Evolutionary conservation across 192 early-diverging fungal genomes (phyloP), one percentile per base, ranked within the genome.

Genomic region (Gryganskiella cystojenkinii): DNA sequence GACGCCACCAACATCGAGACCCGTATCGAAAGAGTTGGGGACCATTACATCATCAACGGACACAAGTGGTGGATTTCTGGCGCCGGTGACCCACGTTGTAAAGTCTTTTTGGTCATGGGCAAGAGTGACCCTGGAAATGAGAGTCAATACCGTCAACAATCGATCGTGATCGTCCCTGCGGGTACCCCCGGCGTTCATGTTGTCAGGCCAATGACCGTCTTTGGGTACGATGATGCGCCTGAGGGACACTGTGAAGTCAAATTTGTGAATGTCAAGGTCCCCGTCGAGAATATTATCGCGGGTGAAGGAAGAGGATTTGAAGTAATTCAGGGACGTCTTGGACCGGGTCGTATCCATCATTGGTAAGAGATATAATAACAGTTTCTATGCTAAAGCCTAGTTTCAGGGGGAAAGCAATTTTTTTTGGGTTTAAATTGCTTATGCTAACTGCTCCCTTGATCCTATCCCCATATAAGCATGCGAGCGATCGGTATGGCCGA

Each of bases 11-110:
- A 99, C 84, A 99, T 99, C 61, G 87, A 92, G 80, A 92, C 94
- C 34, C 75, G 73, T 34, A 98, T 99, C 61, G 69, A 82, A 61
- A 87, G 88, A 22, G 85, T 85, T 19, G 88, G 89, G 25, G 80
- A 86, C 56, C 82, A 89, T 24, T 93, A 89, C 55, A 80, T 90
- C 3, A 85, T 95, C 60, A 95, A 91, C 61, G 93, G 93, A 13
- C 89, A 88, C 71, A 99, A 99, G 84, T 98, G 96, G 98, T 99
- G 96, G 95, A 98, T 97, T 65, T 94, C 94, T n/a, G 96, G 96
- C 27, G 94, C 95, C 11, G 95, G 95, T 30, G 95, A 99, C 65
- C 98, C 98, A 15, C 83, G 93, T 31, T 98, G 96, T 80, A 89
- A 91, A 13, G 88, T 98, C n/a, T 97, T 91, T 64, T 52, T 98